Evolutionary conservation across 2,329 filamentous ascomycete species (phyloP), one percentile per base, ranked within the genome.

Genomic region (Phoma sp.): DNA sequence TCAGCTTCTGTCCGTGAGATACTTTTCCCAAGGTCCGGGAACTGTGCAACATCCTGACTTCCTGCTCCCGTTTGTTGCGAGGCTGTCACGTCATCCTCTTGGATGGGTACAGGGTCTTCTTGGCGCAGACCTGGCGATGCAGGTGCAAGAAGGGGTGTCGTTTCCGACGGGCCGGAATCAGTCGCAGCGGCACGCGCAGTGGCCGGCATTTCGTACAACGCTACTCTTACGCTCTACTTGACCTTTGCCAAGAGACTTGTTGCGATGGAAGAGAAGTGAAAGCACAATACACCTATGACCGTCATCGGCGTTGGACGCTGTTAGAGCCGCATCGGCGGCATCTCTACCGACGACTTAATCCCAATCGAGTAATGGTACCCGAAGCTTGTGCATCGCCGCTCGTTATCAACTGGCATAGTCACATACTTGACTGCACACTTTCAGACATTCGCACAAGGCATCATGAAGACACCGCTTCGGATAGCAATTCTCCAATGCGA

Each of bases 401-500:
- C n/a, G 43, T 32, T 48, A 56, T 46, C 37, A 25, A 29, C 22
- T 38, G 39, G 32, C 35, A 52, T 48, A 50, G 42, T 57, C 39
- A 40, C 35, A 24, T 45, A 25, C 39, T 32, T 13, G 32, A 33
- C 10, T 29, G 10, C 25, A 14, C 25, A 13, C 27, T 42, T 42
- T n/a, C 27, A 18, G 11, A 25, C 39, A 46, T 5, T 25, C 40
- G 42, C 2, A n/a, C 27, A 40, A 4, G 32, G 6, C 11, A 53
- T 24, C 14, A 75, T 76, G 72, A 74, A 71, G 57, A 67, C 70
- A 5, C 70, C 74, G 27, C 78, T 93, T 62, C 88, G 90, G 51
- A 88, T 97, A 75, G 92, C 93, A 41, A 83, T 98, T 64, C 86
- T 98, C 63, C 91, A 96, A 80, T 89, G 90, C 79, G 93, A 96